phyloP scores from a whole-genome alignment of 108 stramenopile genomes.

The Conticribra weissflogii region DNA sequence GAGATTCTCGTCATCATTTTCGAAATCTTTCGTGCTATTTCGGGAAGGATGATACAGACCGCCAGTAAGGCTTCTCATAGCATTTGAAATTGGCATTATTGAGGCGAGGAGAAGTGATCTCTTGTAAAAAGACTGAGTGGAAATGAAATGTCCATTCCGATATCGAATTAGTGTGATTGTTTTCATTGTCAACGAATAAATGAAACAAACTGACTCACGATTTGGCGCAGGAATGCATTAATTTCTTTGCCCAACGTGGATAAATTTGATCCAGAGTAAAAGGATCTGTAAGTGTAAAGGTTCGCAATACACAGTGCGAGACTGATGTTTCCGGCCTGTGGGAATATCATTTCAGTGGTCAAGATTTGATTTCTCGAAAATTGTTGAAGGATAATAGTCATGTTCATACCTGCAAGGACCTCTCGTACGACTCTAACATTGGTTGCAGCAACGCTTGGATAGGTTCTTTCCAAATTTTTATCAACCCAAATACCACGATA shows the following conservation, averaged over 20 bases:
- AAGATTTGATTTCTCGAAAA: too few relatives aligned
- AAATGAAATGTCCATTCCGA: too few relatives aligned
- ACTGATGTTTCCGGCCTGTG: slow-evolving; percentile 2
- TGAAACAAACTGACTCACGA: not conserved
- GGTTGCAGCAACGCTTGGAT: slow-evolving; percentile 8
- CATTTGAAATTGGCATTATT: too few relatives aligned
- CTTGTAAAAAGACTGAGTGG: too few relatives aligned
- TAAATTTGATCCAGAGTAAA: slow-evolving; percentile 7
- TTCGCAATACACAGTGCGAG: not conserved
- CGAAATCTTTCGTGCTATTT: not conserved
- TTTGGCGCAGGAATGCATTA: not conserved
- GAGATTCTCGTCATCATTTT: not conserved
- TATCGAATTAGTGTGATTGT: too few relatives aligned
- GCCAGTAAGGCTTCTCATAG: too few relatives aligned
- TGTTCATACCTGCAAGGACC: too few relatives aligned
- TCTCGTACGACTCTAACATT: slow-evolving; percentile 5
- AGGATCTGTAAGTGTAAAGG: slow-evolving; percentile 1
- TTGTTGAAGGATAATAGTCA: too few relatives aligned
- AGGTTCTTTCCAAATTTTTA: slow-evolving; percentile 14
- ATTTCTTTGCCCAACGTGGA: not conserved
- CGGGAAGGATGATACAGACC: too few relatives aligned
- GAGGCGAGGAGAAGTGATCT: too few relatives aligned
- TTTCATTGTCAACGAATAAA: too few relatives aligned
- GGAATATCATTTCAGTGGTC: too few relatives aligned
- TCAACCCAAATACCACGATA: not conserved